Evolutionary conservation across 495 filamentous ascomycete genomes (phyloP), one percentile per base, ranked within the genome.

Genomic region (Aspergillus biplanus): DNA sequence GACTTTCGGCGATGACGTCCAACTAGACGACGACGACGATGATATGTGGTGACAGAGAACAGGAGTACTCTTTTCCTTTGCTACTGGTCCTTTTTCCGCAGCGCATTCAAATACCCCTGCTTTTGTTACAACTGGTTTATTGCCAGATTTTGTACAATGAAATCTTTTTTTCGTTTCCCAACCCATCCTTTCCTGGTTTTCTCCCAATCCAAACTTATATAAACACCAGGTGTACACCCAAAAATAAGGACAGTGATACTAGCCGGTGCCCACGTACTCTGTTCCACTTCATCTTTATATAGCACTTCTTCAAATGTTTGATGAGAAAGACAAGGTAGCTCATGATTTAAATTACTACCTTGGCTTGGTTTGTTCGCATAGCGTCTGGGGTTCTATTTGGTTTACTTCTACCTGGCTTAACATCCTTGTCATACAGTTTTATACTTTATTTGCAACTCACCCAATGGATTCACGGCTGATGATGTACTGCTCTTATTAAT

Each of bases 41-140:
- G 81, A 83, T 66, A 85, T 85, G 82, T 85, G 82, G 82, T 85
- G 74, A 83, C 57, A 63, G 60, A 63, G 58, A 72, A 37, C 58
- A 64, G 64, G 66, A 65, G 55, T 34, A 55, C 33, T 64, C 33
- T 61, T 67, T 66, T 52, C 62, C 71, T 59, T 64, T 68, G 61
- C 65, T 68, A 66, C 65, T 64, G 65, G 71, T 65, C 63, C 55
- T 64, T 71, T 64, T 73, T 72, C 62, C 71, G 64, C 69, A 69
- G 61, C 67, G 57, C 68, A 73, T 63, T 31, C 70, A 74, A 73
- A 75, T 76, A 75, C 74, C 75, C 73, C 68, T 65, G 59, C 65
- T 73, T 69, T 69, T 70, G 57, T 71, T 62, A 64, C 60, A 60
- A 64, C 66, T 69, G 67, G 61, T 64, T 65, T 46, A 47, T 65